Percentiles rank a stretch among this genome's conserved stretches.
These are phyloP conservation scores for Corynespora cassiicola DNA, from an alignment of 2,329 filamentous ascomycete species.

Conservation along the genomic window DNA sequence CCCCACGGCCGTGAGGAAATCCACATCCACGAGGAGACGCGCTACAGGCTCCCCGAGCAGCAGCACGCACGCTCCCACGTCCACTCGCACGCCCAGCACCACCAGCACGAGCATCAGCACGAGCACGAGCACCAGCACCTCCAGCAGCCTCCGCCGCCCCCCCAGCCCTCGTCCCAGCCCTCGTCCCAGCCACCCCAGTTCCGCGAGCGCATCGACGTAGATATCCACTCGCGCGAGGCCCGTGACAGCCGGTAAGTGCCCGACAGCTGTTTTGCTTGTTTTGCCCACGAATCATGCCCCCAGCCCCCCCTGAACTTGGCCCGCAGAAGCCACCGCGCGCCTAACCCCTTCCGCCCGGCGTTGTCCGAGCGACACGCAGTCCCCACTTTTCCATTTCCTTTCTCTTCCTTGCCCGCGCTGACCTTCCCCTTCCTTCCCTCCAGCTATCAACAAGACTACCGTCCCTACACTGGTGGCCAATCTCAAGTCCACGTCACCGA, in stretches of 20 bases:
- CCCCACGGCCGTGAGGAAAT: conserved; percentile 38
- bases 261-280: conserved; percentile 27
- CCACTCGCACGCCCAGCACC: conserved; percentile 4
- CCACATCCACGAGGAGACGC: conserved; percentile 42
- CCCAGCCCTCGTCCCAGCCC: background rate
- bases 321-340: conserved; percentile 34
- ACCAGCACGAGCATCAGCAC: conserved; percentile 5
- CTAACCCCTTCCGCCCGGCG: conserved; percentile 45
- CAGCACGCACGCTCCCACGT: conserved; percentile 6
- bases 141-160: conserved; percentile 2
- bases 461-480: conserved; percentile 67
- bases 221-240: conserved; percentile 24
- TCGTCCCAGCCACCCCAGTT: background rate
- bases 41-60: conserved; percentile 30
- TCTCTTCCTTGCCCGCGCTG: conserved; percentile 47
- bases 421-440: conserved; percentile 42
- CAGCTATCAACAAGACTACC: conserved; percentile 64
- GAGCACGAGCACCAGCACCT: conserved; percentile 11
- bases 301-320: conserved; percentile 43
- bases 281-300: conserved; percentile 39
- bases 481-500: conserved; percentile 72
- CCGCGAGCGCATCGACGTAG: conserved; percentile 33
- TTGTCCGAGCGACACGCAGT: conserved; percentile 47
- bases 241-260: conserved; percentile 37
- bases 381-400: conserved; percentile 45